Evolutionary conservation across 805 yeast genomes (phyloP).

Genomic region (Wickerhamomyces chambardii): DNA sequence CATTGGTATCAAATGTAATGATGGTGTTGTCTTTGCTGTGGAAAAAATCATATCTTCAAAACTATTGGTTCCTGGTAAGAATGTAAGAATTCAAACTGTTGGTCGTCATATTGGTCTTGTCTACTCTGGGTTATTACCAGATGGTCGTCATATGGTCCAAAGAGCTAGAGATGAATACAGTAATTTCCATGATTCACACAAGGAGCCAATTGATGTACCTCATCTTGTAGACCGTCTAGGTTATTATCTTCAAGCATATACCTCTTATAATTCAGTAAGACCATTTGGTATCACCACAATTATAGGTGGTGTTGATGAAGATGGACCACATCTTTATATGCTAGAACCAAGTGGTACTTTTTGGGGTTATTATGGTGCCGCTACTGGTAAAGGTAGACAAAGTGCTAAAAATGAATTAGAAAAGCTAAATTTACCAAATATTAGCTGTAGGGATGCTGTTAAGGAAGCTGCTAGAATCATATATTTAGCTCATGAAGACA

Average conservation of each 20-base stretch:
- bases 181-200: constrained; percentile 68
- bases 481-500: constrained; percentile 93
- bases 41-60: constrained; percentile 87
- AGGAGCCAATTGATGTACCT: constrained; percentile 69
- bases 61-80: constrained; percentile 80
- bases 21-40: constrained; percentile 96
- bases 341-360: constrained; percentile 94
- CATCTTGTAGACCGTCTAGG: constrained; percentile 84
- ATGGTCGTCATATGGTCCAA: constrained; percentile 87
- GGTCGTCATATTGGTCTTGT: constrained; percentile 93
- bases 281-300: constrained; percentile 95
- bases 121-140: constrained; percentile 92
- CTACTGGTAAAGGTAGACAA: constrained; percentile 97
- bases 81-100: constrained; percentile 84
- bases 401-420: constrained; percentile 96
- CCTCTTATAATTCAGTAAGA: constrained; percentile 93
- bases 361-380: constrained; percentile 98
- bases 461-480: constrained; percentile 92
- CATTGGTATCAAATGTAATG: constrained; percentile 83
- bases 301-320: constrained; percentile 86
- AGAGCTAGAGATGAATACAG: constrained; percentile 90
- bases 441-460: constrained; percentile 75
- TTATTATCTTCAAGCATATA: constrained; percentile 87
- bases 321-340: constrained; percentile 92
- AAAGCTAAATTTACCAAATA: constrained; percentile 61